Evolutionary conservation across 305 asterid genomes (phyloP).

Genomic region (Vinca major): DNA sequence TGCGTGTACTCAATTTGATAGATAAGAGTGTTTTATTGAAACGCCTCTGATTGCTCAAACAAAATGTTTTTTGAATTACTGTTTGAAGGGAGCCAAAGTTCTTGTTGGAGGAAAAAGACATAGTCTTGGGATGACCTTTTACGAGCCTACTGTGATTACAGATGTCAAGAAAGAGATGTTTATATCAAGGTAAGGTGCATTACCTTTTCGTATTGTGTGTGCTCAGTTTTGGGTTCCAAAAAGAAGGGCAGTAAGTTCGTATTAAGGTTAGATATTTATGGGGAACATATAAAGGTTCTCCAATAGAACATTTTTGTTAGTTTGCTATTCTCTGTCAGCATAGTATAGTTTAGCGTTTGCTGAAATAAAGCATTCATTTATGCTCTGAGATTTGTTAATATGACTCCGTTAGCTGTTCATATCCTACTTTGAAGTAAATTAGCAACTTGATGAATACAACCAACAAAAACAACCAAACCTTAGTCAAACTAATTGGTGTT

Average conservation of each 20-base stretch:
- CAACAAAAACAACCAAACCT: too few relatives aligned
- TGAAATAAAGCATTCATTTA: not conserved
- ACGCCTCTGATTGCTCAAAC: conserved; percentile 5
- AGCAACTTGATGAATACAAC: not conserved
- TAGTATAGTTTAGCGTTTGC: not conserved
- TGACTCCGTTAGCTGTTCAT: not conserved
- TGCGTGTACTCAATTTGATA: not conserved
- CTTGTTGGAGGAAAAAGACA: conserved; percentile 79
- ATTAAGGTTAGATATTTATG: too few relatives aligned
- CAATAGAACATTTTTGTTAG: not conserved
- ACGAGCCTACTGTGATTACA: conserved; percentile 79
- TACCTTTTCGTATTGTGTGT: not conserved
- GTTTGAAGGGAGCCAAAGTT: conserved; percentile 83
- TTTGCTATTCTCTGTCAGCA: not conserved
- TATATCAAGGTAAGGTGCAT: conserved; percentile 41
- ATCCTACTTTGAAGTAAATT: not conserved
- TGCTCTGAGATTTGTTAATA: not conserved
- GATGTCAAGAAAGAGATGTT: conserved; percentile 83
- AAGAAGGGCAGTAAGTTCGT: too few relatives aligned
- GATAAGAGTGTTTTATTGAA: not conserved
- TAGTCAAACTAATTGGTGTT: too few relatives aligned
- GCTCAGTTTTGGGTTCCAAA: not conserved
- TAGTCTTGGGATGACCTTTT: conserved; percentile 80
- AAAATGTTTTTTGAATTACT: conserved; percentile 15
- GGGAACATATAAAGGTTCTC: not conserved